Evolutionary conservation across 306 rosid species (phyloP), one percentile per base, ranked within the genome.

Genomic region (Begonia loranthoides): DNA sequence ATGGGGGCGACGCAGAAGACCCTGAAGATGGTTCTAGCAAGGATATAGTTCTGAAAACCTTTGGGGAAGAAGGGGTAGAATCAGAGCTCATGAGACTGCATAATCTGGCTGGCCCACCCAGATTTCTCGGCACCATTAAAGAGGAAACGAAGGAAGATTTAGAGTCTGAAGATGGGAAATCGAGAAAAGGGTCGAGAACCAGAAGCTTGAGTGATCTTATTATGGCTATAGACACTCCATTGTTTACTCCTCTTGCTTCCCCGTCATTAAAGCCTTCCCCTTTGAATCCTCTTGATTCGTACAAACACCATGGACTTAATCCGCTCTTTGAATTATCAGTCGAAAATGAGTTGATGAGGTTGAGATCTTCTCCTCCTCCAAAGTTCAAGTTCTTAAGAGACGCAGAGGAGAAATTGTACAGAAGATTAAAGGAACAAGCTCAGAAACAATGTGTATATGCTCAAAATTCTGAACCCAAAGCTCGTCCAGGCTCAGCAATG

Each of bases 361-460:
- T 78, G 62, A 69, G 70, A 68, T 81, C 92, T 63, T 85, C 95
- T 2, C 95, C 95, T 5, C 92, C 95, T 44, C 84, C 95, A 5
- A 81, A 67, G 55, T 79, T 85, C 77, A 81, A 81, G 77, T 85
- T 85, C 50, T 16, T 85, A 49, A 79, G 87, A 49, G 92, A 81
- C 50, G 95, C 95, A 9, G 95, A 85, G 69, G 95, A 89, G 64
- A 85, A 81, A 56, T 59, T 78, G 61, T 63, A 69, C 9, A 70
- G 71, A 43, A 76, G 76, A 64, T 60, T 79, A 51, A 49, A 62
- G 70, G 92, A 81, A 65, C 84, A 85, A 66, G 83, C 73, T 24
- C 51, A 45, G 67, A 75, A 57, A 72, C 76, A 65, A 39, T 64
- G 72, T 19, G 12, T 55, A 8, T 62, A 38, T 52, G 71, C 38